Evolutionary conservation across 2,329 filamentous ascomycete species (phyloP), one percentile per base, ranked within the genome.

Genomic region (Phialocephala sp.): DNA sequence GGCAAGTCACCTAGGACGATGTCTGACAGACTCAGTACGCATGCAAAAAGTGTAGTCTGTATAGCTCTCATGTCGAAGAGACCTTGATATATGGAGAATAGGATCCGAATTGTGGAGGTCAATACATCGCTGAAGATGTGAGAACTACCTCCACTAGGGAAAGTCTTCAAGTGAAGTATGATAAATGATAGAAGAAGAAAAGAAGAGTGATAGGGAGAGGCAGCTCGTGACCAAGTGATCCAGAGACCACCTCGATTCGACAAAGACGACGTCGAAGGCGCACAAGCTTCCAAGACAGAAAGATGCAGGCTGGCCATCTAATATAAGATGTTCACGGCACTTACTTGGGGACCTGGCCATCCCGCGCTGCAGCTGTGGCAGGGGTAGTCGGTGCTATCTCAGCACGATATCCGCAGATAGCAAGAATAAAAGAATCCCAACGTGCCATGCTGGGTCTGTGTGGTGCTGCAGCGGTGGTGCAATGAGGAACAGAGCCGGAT

Each of bases 91-190:
- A 43, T 37, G 62, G 27, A 63, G 54, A 58, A 58, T 18, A 35
- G 24, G 50, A 47, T 24, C 14, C 64, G n/a, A 66, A 58, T 64
- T 45, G 20, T 69, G 68, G 63, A 67, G 64, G 65, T 72, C 70
- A 74, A 70, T 59, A 68, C 71, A 74, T 73, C 54, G 60, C 67
- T 72, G 60, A 62, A 37, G 35, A 41, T 63, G 54, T 47, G 62
- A 62, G 22, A 18, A 52, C 69, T 54, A 65, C 60, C 64, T 47
- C 66, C 63, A 67, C 65, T 67, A n/a, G 62, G 39, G 50, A 54
- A 66, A 52, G 66, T 65, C 59, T 37, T 64, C 43, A 41, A 69
- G 56, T 60, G 41, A 64, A 65, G 54, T 64, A 59, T 55, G 64
- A 54, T 60, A 45, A 70, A 70, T 43, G 65, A 69, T 61, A 52